These are phyloP conservation scores for Termitomyces sp. DNA, from an alignment of 1,284 basidiomycete species.

Conservation along the genomic window DNA sequence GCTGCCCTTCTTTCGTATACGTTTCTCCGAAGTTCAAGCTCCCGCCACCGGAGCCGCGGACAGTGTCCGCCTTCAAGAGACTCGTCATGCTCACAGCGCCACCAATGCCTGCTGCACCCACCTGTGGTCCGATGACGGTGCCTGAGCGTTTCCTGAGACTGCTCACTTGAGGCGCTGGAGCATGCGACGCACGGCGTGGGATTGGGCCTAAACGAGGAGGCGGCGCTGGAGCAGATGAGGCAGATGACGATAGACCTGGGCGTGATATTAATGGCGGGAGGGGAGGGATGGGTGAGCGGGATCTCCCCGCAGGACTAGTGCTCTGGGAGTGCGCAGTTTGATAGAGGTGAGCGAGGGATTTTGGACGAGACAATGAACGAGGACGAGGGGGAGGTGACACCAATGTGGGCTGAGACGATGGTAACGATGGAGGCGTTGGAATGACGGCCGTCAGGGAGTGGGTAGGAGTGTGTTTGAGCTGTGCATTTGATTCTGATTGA, in stretches of 20 bases:
- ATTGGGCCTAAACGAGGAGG: constrained; percentile 13
- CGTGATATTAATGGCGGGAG: not conserved
- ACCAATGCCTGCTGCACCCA: constrained; percentile 12
- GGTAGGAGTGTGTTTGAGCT: constrained; percentile 11
- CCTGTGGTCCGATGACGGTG: constrained; percentile 18
- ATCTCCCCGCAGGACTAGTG: constrained; percentile 11
- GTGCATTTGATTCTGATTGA: constrained; percentile 19
- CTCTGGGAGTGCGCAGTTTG: constrained; percentile 9
- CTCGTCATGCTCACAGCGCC: constrained; percentile 13
- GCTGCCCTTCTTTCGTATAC: not conserved
- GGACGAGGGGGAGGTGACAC: not conserved
- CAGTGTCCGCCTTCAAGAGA: constrained; percentile 6
- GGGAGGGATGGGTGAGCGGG: constrained; percentile 6
- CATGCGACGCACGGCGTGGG: constrained; percentile 16
- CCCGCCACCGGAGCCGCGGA: constrained; percentile 14
- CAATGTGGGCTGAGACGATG: not conserved
- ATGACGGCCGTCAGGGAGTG: constrained; percentile 4
- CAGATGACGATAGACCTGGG: not conserved
- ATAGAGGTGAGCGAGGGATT: constrained; percentile 18
- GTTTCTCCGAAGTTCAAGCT: constrained; percentile 10
- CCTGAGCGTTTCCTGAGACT: constrained; percentile 24
- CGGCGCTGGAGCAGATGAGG: constrained; percentile 6
- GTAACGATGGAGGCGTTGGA: constrained; percentile 2
- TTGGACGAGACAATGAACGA: constrained; percentile 13
- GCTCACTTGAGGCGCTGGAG: constrained; percentile 14